Percentiles rank a stretch among this genome's conserved stretches.
phyloP scores from a whole-genome alignment of 106 monocot species.

The Ottelia alismoides region DNA sequence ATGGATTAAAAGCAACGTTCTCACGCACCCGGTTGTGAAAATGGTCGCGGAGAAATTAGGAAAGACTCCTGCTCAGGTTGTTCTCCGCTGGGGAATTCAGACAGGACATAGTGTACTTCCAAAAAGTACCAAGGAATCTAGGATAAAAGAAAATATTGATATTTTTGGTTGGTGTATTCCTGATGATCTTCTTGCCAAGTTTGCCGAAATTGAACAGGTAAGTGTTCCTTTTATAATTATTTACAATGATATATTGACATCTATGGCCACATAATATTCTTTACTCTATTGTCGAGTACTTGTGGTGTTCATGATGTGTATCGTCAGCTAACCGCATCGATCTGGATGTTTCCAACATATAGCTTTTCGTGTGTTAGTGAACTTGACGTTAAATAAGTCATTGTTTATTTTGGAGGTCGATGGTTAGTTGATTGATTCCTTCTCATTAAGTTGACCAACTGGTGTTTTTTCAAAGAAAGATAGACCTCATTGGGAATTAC shows the following conservation, averaged over 20 bases:
- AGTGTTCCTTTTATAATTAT: background rate
- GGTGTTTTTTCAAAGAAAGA: too few relatives aligned
- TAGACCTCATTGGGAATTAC: too few relatives aligned
- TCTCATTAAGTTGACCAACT: too few relatives aligned
- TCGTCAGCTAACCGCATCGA: background rate
- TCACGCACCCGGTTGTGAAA: background rate
- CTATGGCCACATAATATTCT: background rate
- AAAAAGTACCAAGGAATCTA: constrained; percentile 1
- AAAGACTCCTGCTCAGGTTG: constrained; percentile 5
- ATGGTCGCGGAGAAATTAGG: constrained; percentile 2
- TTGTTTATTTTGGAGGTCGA: background rate
- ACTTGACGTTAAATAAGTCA: background rate
- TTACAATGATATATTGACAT: background rate
- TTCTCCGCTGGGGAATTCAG: constrained; percentile 4
- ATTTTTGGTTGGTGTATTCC: constrained; percentile 3
- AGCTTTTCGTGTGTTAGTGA: background rate
- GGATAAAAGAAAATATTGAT: background rate
- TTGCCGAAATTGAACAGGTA: constrained; percentile 4
- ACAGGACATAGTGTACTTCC: too few relatives aligned
- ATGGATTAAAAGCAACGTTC: constrained; percentile 16
- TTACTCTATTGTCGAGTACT: background rate
- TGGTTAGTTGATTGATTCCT: too few relatives aligned
- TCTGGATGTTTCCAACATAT: background rate
- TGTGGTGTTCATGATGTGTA: background rate
- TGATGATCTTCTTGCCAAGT: constrained; percentile 1